These are phyloP conservation scores for Apiospora marii DNA, from an alignment of 2,329 filamentous ascomycete species.

Conservation along the genomic window DNA sequence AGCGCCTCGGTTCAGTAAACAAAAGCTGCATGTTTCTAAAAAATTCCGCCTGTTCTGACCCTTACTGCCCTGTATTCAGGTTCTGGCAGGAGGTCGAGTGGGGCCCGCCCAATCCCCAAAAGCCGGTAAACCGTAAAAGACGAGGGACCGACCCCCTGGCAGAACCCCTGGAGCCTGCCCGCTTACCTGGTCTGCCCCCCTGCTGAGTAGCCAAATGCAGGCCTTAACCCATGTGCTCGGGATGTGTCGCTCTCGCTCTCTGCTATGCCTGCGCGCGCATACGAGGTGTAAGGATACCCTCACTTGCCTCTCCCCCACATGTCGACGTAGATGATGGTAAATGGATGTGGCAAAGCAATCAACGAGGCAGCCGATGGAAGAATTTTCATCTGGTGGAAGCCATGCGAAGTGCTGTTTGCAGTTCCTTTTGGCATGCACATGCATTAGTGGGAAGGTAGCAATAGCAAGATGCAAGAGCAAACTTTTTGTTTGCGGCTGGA, in stretches of 20 bases:
- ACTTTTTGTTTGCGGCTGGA: not conserved
- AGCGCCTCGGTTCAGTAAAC: not conserved
- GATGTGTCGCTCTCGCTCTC: too few species aligned
- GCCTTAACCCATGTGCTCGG: not conserved
- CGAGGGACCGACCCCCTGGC: too few species aligned
- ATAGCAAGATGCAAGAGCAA: not conserved
- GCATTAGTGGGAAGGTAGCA: not conserved
- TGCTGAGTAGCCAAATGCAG: not conserved
- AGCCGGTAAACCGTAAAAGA: not conserved
- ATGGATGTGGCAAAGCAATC: constrained; percentile 2
- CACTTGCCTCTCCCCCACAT: not conserved
- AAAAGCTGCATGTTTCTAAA: not conserved
- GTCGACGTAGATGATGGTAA: not conserved
- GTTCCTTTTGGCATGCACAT: not conserved
- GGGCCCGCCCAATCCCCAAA: not conserved
- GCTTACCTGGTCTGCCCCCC: not conserved
- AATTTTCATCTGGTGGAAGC: not conserved
- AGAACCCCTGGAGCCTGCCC: not conserved
- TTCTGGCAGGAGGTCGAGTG: not conserved
- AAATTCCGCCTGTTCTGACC: not conserved
- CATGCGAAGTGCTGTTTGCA: not conserved
- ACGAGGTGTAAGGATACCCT: not conserved
- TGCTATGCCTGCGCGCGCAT: not conserved
- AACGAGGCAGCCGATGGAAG: not conserved
- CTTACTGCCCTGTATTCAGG: not conserved